Conservation (phyloP, 345 rosid species). For the Camelina neglecta region DNA sequence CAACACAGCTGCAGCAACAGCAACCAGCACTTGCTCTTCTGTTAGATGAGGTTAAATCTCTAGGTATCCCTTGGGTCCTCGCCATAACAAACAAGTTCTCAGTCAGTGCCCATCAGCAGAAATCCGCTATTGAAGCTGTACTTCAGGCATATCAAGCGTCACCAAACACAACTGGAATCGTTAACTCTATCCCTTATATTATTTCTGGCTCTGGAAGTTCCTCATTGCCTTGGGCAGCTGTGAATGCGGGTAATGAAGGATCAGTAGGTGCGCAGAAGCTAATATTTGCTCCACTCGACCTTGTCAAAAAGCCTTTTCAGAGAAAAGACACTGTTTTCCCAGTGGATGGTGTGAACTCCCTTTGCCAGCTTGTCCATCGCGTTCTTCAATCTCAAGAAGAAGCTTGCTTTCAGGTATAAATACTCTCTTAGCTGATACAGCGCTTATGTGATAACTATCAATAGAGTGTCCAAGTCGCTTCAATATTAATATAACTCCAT, state of each 20-base stretch:
- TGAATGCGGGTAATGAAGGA: constrained; percentile 55
- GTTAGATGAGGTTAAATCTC: constrained; percentile 87
- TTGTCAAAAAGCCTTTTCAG: constrained; percentile 76
- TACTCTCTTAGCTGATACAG: not conserved
- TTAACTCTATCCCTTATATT: constrained; percentile 91
- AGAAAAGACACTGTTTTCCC: constrained; percentile 74
- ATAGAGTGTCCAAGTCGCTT: not conserved
- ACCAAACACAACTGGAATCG: constrained; percentile 64
- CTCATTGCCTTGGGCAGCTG: constrained; percentile 74
- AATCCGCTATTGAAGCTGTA: constrained; percentile 72
- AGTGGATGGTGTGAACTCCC: constrained; percentile 80
- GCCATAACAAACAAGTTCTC: constrained; percentile 97
- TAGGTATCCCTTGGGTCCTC: constrained; percentile 96
- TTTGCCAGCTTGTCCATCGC: constrained; percentile 71
- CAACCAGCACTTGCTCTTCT: constrained; percentile 83
- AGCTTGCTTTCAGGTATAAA: constrained; percentile 75
- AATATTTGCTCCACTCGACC: constrained; percentile 68
- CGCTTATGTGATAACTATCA: not conserved
- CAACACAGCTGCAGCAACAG: constrained; percentile 55
- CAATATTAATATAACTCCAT: constrained; percentile 6
- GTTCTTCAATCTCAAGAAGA: constrained; percentile 83
- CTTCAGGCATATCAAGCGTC: constrained; percentile 80
- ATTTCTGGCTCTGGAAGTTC: constrained; percentile 72
- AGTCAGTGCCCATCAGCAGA: constrained; percentile 97
- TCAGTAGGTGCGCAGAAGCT: constrained; percentile 61